Conservation (phyloP, 805 yeast genomes). For the Jamesozyma lodderae region DNA sequence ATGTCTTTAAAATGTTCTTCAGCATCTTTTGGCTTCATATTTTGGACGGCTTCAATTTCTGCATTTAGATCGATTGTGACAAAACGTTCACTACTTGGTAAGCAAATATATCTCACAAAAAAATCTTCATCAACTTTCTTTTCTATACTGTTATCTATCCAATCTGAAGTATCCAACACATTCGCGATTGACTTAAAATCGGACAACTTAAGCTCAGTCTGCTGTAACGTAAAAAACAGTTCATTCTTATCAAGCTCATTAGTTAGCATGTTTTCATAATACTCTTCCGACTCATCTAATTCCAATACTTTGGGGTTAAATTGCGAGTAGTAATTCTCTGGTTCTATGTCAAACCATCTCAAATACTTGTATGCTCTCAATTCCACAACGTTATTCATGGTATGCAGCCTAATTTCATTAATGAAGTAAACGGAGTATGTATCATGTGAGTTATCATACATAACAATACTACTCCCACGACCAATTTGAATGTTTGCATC, state of each 20-base stretch:
- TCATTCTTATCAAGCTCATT: conserved; percentile 32
- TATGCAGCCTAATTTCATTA: conserved; percentile 41
- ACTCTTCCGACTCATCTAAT: conserved; percentile 6
- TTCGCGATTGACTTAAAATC: conserved; percentile 37
- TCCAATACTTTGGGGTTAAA: conserved; percentile 13
- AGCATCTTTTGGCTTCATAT: conserved; percentile 10
- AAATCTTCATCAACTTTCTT: conserved; percentile 4
- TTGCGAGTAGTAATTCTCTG: conserved; percentile 17
- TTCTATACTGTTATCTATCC: conserved; percentile 1
- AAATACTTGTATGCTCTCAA: conserved; percentile 39
- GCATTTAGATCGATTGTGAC: conserved; percentile 9
- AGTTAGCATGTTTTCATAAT: conserved; percentile 9
- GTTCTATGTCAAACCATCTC: conserved; percentile 31
- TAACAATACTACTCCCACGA: conserved; percentile 43
- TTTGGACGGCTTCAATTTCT: conserved; percentile 3
- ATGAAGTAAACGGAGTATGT: conserved; percentile 37
- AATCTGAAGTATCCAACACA: conserved; percentile 34
- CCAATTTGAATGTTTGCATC: conserved; percentile 35
- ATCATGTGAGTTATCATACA: conserved; percentile 26
- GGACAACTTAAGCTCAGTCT: conserved; percentile 32
- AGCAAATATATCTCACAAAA: conserved; percentile 14
- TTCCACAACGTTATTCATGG: conserved; percentile 37
- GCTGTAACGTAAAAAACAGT: conserved; percentile 43
- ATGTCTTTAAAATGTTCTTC: conserved; percentile 14
- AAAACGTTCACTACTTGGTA: conserved; percentile 12